Conservation (phyloP, 2,329 filamentous ascomycete genomes). For the Colletotrichum truncatum region DNA sequence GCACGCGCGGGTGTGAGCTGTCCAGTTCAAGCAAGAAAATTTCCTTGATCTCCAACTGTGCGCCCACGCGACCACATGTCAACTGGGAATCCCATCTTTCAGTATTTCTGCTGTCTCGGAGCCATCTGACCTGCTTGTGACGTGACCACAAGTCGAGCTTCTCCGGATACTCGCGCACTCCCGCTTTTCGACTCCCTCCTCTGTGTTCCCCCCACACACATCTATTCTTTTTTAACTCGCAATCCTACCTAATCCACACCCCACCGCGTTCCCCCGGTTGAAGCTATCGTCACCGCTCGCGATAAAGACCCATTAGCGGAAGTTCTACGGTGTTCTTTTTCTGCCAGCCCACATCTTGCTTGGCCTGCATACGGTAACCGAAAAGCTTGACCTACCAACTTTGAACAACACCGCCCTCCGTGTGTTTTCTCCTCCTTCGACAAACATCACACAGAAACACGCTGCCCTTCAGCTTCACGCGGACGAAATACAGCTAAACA, state of each 20-base stretch:
- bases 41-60: constrained; percentile 3
- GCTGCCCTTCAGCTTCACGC: not conserved
- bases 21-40: constrained; percentile 19
- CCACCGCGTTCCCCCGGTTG: constrained; percentile 11
- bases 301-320: constrained; percentile 13
- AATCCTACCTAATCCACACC: not conserved
- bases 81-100: constrained; percentile 12
- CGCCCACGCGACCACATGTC: constrained; percentile 28
- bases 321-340: constrained; percentile 16
- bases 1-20: constrained; percentile 9
- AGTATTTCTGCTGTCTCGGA: not conserved
- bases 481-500: not conserved
- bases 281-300: constrained; percentile 28
- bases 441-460: not conserved
- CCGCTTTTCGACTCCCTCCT: not conserved
- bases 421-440: not conserved
- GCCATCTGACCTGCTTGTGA: constrained; percentile 3
- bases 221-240: not conserved
- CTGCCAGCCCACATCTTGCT: constrained; percentile 11
- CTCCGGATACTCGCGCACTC: not conserved
- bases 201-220: not conserved
- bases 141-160: not conserved
- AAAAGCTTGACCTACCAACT: constrained; percentile 3
- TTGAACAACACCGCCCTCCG: not conserved
- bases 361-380: constrained; percentile 15